phyloP scores from a whole-genome alignment of 352 stramenopile species.

The Phytophthora parvispora region DNA sequence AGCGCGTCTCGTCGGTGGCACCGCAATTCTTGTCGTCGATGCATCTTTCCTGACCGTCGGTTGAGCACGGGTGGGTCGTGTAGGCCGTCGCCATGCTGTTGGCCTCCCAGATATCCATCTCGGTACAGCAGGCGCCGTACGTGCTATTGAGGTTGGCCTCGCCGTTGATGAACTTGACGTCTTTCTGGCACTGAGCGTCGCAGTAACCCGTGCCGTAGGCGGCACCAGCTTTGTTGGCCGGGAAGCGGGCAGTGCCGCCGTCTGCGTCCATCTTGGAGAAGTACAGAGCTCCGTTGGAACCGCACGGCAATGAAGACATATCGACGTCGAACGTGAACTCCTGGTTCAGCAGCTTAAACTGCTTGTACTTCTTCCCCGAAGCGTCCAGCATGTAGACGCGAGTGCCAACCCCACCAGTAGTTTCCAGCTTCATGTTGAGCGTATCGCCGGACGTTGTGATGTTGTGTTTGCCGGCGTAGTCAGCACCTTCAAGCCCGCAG shows the following conservation, averaged over 20 bases:
- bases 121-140: not conserved
- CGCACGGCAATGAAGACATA: not conserved
- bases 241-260: not conserved
- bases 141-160: not conserved
- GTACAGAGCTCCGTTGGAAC: not conserved
- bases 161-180: not conserved
- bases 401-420: not conserved
- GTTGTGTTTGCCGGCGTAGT: conserved; percentile 1
- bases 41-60: not conserved
- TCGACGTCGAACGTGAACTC: conserved; percentile 1
- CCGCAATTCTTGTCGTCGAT: not conserved
- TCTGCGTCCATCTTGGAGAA: not conserved
- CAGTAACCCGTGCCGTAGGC: not conserved
- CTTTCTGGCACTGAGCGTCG: not conserved
- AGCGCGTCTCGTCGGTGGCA: not conserved
- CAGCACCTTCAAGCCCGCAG: not conserved
- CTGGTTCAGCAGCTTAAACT: conserved; percentile 1
- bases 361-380: conserved; percentile 1
- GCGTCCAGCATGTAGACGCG: not conserved
- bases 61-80: not conserved
- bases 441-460: not conserved
- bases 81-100: not conserved
- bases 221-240: not conserved
- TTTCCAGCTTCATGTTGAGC: conserved; percentile 1
- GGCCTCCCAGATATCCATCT: not conserved